Evolutionary conservation across 2,329 filamentous ascomycete genomes (phyloP), one percentile per base, ranked within the genome.

Genomic region (Colletotrichum aenigma): DNA sequence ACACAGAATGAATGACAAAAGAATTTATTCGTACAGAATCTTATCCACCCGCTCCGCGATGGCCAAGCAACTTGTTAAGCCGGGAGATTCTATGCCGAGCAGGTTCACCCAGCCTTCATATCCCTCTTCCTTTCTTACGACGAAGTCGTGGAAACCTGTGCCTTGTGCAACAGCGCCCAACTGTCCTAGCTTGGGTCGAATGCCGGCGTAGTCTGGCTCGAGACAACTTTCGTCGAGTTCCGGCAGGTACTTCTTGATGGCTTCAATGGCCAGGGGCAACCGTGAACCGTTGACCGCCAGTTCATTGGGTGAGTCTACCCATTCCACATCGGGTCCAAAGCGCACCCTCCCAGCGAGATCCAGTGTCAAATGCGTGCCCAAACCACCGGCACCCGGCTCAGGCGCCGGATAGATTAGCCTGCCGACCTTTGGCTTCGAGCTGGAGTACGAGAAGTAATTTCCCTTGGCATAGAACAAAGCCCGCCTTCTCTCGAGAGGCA

Each of bases 241-340:
- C 0, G 97, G 97, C 5, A 99, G 87, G 82, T 98, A 99, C 9
- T 89, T 88, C 79, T 89, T 87, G 74, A 99, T 98, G 81, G 95
- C 95, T 13, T 87, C 87, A 0, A 98, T 84, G 0, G 96, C 96
- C 52, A 91, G 88, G 3, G 86, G 83, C 71, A 98, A 86, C 15
- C 94, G 89, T 26, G 87, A 87, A 2, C 88, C 85, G 78, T 91
- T 95, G 18, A 94, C 93, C 3, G 88, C 87, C n/a, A 98, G 88
- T 80, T 98, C 92, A 10, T 86, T 85, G 0, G 95, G 92, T 2
- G 88, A 86, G 65, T 93, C 90, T 0, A 98, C 93, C 97, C 97
- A 98, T 83, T 98, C 95, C 16, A 98, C 94, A 82, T 99, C 97
- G 0, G 97, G 97, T 0, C 97, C 97, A 84, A 99, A 99, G 48